These are phyloP conservation scores for Amphibolis antarctica DNA, from an alignment of 106 monocot species.

Conservation along the genomic window DNA sequence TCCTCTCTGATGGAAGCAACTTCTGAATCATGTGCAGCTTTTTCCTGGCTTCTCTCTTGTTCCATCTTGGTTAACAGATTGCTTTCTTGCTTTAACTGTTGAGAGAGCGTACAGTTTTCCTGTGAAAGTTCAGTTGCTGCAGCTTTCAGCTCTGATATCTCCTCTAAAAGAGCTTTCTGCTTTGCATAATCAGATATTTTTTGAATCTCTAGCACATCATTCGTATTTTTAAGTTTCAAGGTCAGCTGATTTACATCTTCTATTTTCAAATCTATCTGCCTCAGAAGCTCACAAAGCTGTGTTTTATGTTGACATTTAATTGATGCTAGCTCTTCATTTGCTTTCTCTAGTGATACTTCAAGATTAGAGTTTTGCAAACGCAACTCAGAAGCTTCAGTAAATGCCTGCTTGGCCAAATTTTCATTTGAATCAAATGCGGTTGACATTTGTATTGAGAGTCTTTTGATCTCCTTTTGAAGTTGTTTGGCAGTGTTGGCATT, in stretches of 20 bases:
- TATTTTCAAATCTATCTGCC: constrained; percentile 57
- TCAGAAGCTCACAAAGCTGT: constrained; percentile 47
- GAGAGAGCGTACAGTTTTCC: constrained; percentile 33
- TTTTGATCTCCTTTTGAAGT: constrained; percentile 59
- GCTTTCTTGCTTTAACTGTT: constrained; percentile 29
- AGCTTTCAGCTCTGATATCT: constrained; percentile 33
- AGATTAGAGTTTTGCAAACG: constrained; percentile 40
- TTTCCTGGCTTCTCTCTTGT: constrained; percentile 20
- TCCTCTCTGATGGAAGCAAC: constrained; percentile 29
- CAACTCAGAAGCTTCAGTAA: constrained; percentile 50
- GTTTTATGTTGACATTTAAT: constrained; percentile 24
- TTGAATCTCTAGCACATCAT: constrained; percentile 45
- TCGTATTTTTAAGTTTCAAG: constrained; percentile 38
- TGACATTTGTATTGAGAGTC: constrained; percentile 46
- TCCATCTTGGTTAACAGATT: constrained; percentile 27
- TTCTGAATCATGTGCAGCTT: constrained; percentile 20
- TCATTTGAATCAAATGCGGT: constrained; percentile 57
- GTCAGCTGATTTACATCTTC: constrained; percentile 45
- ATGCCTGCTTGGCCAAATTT: constrained; percentile 38
- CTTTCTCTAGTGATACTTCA: constrained; percentile 45
- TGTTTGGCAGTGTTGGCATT: constrained; percentile 42
- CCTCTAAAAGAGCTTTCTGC: constrained; percentile 35
- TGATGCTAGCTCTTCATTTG: constrained; percentile 38
- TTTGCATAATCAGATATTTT: constrained; percentile 34
- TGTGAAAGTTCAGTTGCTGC: constrained; percentile 29